These are phyloP conservation scores for barley (Hordeum vulgare) DNA, from an alignment of 176 grass and related monocot genomes.

Conservation along the genomic window DNA sequence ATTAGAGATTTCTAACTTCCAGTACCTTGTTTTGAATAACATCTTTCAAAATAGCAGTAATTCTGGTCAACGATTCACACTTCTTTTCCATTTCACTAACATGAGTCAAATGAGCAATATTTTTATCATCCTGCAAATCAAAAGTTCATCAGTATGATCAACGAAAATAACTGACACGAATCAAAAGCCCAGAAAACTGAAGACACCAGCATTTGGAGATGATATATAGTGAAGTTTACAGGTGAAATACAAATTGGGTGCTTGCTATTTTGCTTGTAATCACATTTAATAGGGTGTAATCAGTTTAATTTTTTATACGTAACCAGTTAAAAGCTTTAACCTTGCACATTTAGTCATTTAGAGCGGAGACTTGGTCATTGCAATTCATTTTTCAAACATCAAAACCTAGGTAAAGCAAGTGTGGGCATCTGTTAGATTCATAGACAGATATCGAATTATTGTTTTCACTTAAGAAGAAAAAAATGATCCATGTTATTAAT, in stretches of 20 bases:
- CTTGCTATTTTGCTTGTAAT: not conserved
- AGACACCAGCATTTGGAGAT: conserved; percentile 5
- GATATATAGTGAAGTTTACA: not conserved
- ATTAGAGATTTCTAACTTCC: not conserved
- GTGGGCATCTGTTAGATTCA: not conserved
- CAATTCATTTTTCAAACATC: not conserved
- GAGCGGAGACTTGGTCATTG: not conserved
- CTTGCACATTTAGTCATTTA: not conserved
- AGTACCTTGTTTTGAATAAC: conserved; percentile 99
- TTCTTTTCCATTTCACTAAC: conserved; percentile 99
- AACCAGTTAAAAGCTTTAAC: not conserved
- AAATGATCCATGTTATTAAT: not conserved
- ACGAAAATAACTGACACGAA: not conserved
- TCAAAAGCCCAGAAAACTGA: not conserved
- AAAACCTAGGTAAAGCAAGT: not conserved
- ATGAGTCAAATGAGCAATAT: conserved; percentile 92
- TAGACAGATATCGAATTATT: not conserved
- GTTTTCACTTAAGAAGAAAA: not conserved
- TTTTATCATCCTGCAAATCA: conserved; percentile 86
- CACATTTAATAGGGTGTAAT: not conserved
- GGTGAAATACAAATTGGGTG: not conserved
- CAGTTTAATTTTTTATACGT: not conserved
- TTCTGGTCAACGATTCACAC: conserved; percentile 90
- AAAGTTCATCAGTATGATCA: conserved; percentile 16
- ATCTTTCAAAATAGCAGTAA: conserved; percentile 98